These are phyloP conservation scores for Podila horticola DNA, from an alignment of 192 early-diverging fungal species.

Conservation along the genomic window DNA sequence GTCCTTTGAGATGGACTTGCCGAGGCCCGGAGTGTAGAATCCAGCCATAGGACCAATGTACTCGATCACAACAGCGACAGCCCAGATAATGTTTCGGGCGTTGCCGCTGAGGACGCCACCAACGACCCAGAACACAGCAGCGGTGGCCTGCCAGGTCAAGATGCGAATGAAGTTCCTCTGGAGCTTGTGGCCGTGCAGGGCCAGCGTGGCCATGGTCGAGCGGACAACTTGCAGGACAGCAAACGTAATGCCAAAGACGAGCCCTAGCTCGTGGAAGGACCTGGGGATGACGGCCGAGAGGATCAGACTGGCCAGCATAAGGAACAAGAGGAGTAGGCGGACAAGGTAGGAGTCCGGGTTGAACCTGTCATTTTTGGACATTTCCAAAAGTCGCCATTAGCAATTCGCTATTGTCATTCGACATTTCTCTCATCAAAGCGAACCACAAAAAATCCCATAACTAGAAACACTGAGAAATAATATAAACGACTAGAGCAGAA, in stretches of 20 bases:
- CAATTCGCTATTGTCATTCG: too few relatives aligned
- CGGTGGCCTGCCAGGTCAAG: constrained; percentile 5
- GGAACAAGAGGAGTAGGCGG: constrained; percentile 10
- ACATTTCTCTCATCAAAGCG: not conserved
- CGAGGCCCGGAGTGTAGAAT: constrained; percentile 28
- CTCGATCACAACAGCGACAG: constrained; percentile 33
- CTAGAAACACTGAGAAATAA: not conserved
- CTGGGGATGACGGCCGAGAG: constrained; percentile 26
- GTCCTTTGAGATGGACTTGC: constrained; percentile 16
- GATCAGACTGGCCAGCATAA: constrained; percentile 36
- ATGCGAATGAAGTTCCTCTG: constrained; percentile 31
- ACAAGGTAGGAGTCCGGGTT: constrained; percentile 50
- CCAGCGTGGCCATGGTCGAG: constrained; percentile 8
- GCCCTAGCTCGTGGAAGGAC: constrained; percentile 9
- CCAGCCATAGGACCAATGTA: constrained; percentile 14
- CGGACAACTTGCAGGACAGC: constrained; percentile 32
- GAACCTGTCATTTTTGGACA: constrained; percentile 13
- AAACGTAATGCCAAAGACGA: constrained; percentile 29
- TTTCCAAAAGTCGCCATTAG: too few relatives aligned
- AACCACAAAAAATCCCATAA: not conserved
- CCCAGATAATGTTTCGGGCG: constrained; percentile 32
- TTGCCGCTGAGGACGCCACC: constrained; percentile 37
- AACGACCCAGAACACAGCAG: constrained; percentile 34
- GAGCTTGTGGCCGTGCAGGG: constrained; percentile 24
- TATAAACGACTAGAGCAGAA: not conserved